phyloP scores from a whole-genome alignment of 345 rosid species.

The Eucalyptus tenuipes region DNA sequence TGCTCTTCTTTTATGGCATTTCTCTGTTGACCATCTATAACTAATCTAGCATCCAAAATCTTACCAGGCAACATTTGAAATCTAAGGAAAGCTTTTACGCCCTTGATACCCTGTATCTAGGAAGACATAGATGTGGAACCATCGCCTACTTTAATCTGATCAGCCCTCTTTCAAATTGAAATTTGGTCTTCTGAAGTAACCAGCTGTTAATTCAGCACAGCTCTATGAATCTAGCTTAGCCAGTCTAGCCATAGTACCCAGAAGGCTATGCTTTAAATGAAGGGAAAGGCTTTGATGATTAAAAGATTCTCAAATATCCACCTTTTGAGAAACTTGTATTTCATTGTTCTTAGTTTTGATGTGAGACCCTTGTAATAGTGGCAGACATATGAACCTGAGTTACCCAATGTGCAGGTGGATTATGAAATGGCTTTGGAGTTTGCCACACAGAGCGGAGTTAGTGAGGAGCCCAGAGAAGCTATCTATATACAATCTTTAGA shows the following conservation, averaged over 20 bases:
- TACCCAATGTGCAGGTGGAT: constrained; percentile 56
- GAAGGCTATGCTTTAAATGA: background rate
- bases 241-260: background rate
- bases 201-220: background rate
- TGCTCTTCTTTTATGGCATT: background rate
- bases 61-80: background rate
- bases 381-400: background rate
- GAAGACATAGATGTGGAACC: background rate
- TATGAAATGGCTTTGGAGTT: constrained; percentile 96
- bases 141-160: background rate
- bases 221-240: background rate
- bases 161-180: background rate
- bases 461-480: constrained; percentile 77
- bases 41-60: background rate
- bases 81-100: background rate
- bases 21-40: background rate
- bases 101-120: background rate
- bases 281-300: background rate
- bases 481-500: constrained; percentile 41
- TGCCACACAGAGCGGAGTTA: constrained; percentile 86
- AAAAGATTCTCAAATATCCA: background rate
- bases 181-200: background rate
- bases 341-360: background rate
- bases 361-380: background rate
- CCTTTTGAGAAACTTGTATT: background rate